Percentiles rank a stretch among this genome's conserved stretches.
Evolutionary conservation across 805 yeast genomes (phyloP).

Genomic region (Teunomyces aglyptinius): DNA sequence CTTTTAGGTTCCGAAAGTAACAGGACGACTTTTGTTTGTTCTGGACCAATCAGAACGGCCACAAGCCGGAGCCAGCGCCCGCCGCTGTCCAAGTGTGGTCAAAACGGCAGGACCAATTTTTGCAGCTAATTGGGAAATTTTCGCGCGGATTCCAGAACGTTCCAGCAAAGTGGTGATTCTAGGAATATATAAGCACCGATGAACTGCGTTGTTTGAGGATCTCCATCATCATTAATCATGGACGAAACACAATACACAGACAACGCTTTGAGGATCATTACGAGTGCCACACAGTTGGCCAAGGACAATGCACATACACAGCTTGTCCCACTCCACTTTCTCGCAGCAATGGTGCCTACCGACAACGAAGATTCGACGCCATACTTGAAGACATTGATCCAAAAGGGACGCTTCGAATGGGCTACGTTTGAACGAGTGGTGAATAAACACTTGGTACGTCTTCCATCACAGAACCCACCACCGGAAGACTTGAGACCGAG

Average conservation of each 20-base stretch:
- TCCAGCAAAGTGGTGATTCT: slow-evolving; percentile 1
- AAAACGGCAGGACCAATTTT: background rate
- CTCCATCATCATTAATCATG: slow-evolving; percentile 25
- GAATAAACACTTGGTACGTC: slow-evolving; percentile 75
- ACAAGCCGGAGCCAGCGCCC: no score
- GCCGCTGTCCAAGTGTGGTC: background rate
- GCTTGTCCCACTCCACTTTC: slow-evolving; percentile 80
- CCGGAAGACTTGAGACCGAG: slow-evolving; percentile 79
- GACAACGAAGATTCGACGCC: slow-evolving; percentile 43
- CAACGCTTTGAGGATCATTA: slow-evolving; percentile 80
- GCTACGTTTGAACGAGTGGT: slow-evolving; percentile 73
- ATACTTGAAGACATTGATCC: slow-evolving; percentile 78
- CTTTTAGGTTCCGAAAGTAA: no score
- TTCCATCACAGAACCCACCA: slow-evolving; percentile 87
- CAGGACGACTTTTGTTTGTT: no score
- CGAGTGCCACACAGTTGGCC: slow-evolving; percentile 78
- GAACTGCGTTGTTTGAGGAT: slow-evolving; percentile 3
- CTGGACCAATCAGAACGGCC: background rate
- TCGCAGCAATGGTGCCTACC: slow-evolving; percentile 84
- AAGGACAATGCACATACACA: slow-evolving; percentile 81
- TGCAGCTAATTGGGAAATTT: slow-evolving; percentile 2
- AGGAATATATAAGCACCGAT: slow-evolving; percentile 28
- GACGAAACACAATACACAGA: slow-evolving; percentile 86
- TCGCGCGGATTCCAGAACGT: slow-evolving; percentile 5
- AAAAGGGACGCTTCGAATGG: slow-evolving; percentile 88